Percentiles rank a stretch among this genome's conserved stretches.
Evolutionary conservation across 2,329 filamentous ascomycete species (phyloP).

Genomic region (Stagonosporopsis chrysanthemi): DNA sequence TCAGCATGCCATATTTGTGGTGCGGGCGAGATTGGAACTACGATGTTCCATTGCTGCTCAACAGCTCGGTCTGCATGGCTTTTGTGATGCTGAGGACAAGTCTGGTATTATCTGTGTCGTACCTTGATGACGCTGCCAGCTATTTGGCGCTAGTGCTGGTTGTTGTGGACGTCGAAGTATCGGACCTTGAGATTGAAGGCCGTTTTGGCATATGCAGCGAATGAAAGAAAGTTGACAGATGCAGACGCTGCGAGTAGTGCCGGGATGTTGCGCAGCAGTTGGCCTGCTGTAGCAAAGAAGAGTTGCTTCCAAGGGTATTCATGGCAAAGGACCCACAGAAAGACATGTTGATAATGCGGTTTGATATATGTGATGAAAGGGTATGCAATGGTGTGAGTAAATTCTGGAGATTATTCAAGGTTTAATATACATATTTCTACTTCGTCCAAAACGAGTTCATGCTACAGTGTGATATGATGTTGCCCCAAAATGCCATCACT

Average conservation of each 20-base stretch:
- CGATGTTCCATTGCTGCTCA: neutral
- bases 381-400: neutral
- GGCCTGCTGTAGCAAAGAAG: slow-evolving; percentile 19
- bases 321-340: slow-evolving; percentile 21
- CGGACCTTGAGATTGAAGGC: neutral
- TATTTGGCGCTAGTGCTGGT: slow-evolving; percentile 6
- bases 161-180: neutral
- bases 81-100: slow-evolving; percentile 4
- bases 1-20: slow-evolving; percentile 9
- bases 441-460: neutral
- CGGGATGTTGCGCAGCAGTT: slow-evolving; percentile 13
- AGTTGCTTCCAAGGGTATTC: slow-evolving; percentile 23
- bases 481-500: slow-evolving; percentile 11
- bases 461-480: slow-evolving; percentile 20
- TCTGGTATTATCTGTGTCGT: neutral
- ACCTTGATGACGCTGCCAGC: slow-evolving; percentile 17
- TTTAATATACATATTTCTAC: slow-evolving; percentile 20
- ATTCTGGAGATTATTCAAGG: slow-evolving; percentile 12
- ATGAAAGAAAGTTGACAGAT: slow-evolving; percentile 16
- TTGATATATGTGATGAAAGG: neutral
- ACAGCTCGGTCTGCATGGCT: neutral
- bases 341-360: slow-evolving; percentile 7
- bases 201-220: slow-evolving; percentile 4
- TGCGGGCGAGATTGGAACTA: neutral
- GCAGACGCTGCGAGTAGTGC: slow-evolving; percentile 23